These are phyloP conservation scores for Pseudogymnoascus sp. DNA, from an alignment of 2,329 filamentous ascomycete genomes.

Conservation along the genomic window DNA sequence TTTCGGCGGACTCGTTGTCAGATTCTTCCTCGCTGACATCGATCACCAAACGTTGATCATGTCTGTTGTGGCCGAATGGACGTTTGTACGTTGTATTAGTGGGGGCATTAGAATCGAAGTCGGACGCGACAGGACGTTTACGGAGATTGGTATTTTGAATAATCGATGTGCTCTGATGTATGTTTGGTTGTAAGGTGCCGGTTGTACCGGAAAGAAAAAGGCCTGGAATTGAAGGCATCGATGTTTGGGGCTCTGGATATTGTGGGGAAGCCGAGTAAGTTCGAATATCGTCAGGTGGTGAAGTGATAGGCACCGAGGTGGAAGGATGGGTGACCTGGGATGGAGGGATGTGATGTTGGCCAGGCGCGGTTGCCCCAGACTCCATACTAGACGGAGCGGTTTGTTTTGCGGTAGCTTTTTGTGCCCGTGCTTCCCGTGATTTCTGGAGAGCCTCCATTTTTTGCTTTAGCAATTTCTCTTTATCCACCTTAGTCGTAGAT, in stretches of 20 bases:
- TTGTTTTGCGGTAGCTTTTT: slow-evolving; percentile 31
- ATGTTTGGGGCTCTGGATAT: slow-evolving; percentile 11
- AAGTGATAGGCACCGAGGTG: not conserved
- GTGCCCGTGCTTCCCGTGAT: slow-evolving; percentile 40
- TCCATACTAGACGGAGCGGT: not conserved
- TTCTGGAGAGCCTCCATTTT: slow-evolving; percentile 71
- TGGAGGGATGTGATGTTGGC: not conserved
- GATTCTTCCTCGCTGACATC: slow-evolving; percentile 68
- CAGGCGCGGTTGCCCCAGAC: not conserved
- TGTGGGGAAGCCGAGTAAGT: not conserved
- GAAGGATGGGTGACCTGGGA: not conserved
- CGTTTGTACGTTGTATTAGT: slow-evolving; percentile 38
- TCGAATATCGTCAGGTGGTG: not conserved
- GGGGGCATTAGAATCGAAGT: slow-evolving; percentile 54
- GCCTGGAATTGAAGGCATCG: slow-evolving; percentile 30
- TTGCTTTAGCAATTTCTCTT: slow-evolving; percentile 64
- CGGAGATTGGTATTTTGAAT: slow-evolving; percentile 15
- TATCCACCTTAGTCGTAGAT: slow-evolving; percentile 49
- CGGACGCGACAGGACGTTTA: slow-evolving; percentile 61
- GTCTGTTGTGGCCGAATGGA: slow-evolving; percentile 52
- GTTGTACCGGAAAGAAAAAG: slow-evolving; percentile 28
- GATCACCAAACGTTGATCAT: slow-evolving; percentile 65
- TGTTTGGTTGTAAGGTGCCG: not conserved
- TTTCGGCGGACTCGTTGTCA: slow-evolving; percentile 56
- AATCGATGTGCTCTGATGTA: slow-evolving; percentile 6